Base-by-base conservation (phyloP, 495 filamentous ascomycete genomes). In the Cercophora scortea region DNA sequence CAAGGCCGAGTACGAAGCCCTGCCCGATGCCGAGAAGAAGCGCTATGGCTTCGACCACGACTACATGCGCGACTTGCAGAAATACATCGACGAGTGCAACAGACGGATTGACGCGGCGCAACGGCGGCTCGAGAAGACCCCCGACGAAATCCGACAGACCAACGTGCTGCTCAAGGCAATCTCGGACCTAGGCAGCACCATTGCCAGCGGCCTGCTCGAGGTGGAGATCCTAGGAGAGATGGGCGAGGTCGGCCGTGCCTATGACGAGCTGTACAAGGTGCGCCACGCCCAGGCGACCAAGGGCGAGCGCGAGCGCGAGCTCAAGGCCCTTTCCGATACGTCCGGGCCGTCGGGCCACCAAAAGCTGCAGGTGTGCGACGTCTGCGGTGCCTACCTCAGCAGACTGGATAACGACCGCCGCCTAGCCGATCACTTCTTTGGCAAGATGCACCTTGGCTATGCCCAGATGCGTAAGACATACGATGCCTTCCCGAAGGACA, bases 361-460 rank as follows among this genome's bases (percentile, higher is more conserved):
- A 73, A 97, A 97, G 62, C 74, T 98, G 47, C 94, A 97, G 69
- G 93, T 98, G 16, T 98, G 93, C 78, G 93, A 98, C 68, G 94
- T 97, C 1, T 98, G 93, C 86, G 47, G 74, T 36, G 93, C 93
- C 4, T 98, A 98, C 64, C 76, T 98, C 49, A 86, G 80, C 50
- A 70, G 93, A 16, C 80, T 98, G 19, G 93, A 98, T 64, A 98
- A 98, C 61, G 93, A 98, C 63, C 79, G 93, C 16, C 76, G 93
- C 32, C 63, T 98, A 67, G 93, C 93, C 32, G 93, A 98, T 67
- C 93, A 98, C 62, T 98, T 98, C 69, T 97, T 95, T 66, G 93
- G 93, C 33, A 98, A 98, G 75, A 97, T 98, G 94, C 93, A 98
- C 63, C 75, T 98, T 62, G 93, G 93, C 0, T 98, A 96, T 65